phyloP scores from a whole-genome alignment of 805 yeast genomes.

The Candida coleopterorum region DNA sequence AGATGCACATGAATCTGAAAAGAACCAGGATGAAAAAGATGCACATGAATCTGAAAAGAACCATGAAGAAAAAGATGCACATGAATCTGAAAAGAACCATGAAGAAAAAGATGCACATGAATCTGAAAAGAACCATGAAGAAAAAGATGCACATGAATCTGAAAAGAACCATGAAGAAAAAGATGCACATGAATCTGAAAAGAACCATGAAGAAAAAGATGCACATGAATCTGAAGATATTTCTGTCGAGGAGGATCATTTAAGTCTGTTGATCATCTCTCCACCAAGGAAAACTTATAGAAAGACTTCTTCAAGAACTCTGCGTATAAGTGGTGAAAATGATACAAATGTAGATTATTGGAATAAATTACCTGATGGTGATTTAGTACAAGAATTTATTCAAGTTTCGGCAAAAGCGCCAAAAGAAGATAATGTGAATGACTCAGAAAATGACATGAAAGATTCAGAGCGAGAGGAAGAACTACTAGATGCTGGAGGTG shows the following conservation, averaged over 20 bases:
- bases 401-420: conserved; percentile 5
- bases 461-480: neutral
- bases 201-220: neutral
- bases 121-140: too few species aligned
- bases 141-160: too few species aligned
- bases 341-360: conserved; percentile 22
- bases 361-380: conserved; percentile 19
- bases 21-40: too few species aligned
- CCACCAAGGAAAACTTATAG: neutral
- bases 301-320: conserved; percentile 6
- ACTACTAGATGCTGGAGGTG: neutral
- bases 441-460: neutral
- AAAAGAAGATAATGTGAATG: neutral
- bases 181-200: neutral
- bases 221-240: too few species aligned
- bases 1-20: too few species aligned
- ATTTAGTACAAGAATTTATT: conserved; percentile 11
- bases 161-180: too few species aligned
- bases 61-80: too few species aligned
- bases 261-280: neutral
- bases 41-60: too few species aligned
- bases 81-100: too few species aligned
- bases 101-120: too few species aligned
- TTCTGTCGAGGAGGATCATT: too few species aligned
- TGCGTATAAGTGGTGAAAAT: conserved; percentile 1